Evolutionary conservation across 257 asterid genomes (phyloP).

Genomic region (Rubia yunnanensis): DNA sequence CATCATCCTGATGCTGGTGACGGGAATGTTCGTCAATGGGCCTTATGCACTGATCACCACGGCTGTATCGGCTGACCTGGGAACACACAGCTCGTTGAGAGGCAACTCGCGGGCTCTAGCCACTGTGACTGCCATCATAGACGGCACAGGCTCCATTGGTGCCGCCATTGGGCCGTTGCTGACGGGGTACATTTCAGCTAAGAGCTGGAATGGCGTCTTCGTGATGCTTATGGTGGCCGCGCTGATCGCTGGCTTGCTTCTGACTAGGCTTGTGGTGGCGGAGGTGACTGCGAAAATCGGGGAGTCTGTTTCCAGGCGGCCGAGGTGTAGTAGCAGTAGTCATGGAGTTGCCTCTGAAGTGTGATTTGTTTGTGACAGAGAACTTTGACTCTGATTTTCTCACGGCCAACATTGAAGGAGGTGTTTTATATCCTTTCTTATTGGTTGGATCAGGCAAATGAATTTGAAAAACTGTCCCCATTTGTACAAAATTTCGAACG

Average conservation of each 20-base stretch:
- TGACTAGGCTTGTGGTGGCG: conserved; percentile 71
- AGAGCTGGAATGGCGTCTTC: conserved; percentile 85
- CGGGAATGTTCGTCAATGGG: conserved; percentile 84
- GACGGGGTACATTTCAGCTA: conserved; percentile 80
- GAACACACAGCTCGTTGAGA: conserved; percentile 86
- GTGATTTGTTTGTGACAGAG: conserved; percentile 23
- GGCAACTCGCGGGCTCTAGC: conserved; percentile 84
- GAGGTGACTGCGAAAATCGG: conserved; percentile 73
- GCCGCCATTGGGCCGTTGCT: conserved; percentile 92
- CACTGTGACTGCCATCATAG: conserved; percentile 91
- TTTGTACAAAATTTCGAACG: conserved; percentile 24
- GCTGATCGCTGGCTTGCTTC: conserved; percentile 68
- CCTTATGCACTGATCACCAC: conserved; percentile 97
- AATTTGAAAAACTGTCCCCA: background rate
- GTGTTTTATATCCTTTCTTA: conserved; percentile 21
- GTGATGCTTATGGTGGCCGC: conserved; percentile 92
- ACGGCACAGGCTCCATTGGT: conserved; percentile 95
- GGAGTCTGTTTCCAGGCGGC: conserved; percentile 18
- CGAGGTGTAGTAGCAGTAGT: conserved; percentile 22
- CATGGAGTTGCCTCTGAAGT: conserved; percentile 27
- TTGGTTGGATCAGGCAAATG: conserved; percentile 7
- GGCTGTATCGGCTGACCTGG: conserved; percentile 95
- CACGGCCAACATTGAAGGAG: background rate
- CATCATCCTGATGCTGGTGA: conserved; percentile 61
- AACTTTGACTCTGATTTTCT: background rate